Conservation (phyloP, 164 flowering plant genomes). For the Vitis amurensis region DNA sequence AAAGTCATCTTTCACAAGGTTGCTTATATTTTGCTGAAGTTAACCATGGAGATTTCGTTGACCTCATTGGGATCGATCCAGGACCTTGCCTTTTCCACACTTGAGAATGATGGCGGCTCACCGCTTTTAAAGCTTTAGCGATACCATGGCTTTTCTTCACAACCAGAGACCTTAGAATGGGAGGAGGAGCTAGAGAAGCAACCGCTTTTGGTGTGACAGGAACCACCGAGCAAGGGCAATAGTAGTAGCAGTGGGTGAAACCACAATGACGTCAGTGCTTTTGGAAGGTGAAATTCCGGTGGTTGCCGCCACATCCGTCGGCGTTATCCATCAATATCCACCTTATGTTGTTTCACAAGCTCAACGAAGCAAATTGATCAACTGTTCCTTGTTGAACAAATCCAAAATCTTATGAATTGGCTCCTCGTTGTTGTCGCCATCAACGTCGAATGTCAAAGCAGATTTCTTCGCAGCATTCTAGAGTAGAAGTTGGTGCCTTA, state of each 20-base stretch:
- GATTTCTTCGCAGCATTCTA: background rate
- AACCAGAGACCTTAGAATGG: constrained; percentile 38
- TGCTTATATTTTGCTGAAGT: constrained; percentile 40
- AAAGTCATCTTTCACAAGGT: constrained; percentile 42
- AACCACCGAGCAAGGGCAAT: constrained; percentile 22
- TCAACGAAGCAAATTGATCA: constrained; percentile 36
- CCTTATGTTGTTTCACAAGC: constrained; percentile 89
- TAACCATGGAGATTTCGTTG: constrained; percentile 46
- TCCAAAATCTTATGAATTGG: constrained; percentile 37
- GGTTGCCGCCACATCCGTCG: constrained; percentile 71
- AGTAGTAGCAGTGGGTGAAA: constrained; percentile 15
- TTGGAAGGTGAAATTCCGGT: constrained; percentile 60
- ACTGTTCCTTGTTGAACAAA: constrained; percentile 37
- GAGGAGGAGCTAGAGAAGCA: constrained; percentile 25
- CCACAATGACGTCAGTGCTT: constrained; percentile 26
- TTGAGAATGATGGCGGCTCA: constrained; percentile 34
- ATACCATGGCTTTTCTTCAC: constrained; percentile 30
- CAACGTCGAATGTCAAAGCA: background rate
- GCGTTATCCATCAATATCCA: constrained; percentile 76
- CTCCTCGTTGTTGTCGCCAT: constrained; percentile 14
- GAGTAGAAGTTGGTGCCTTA: background rate
- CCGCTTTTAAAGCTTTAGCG: constrained; percentile 40
- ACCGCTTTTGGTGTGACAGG: constrained; percentile 21
- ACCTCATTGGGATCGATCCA: constrained; percentile 47
- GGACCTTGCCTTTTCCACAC: constrained; percentile 39